Percentiles rank a stretch among this genome's conserved stretches.
Conservation (phyloP, 495 filamentous ascomycete species). For the Podospora anserina region DNA sequence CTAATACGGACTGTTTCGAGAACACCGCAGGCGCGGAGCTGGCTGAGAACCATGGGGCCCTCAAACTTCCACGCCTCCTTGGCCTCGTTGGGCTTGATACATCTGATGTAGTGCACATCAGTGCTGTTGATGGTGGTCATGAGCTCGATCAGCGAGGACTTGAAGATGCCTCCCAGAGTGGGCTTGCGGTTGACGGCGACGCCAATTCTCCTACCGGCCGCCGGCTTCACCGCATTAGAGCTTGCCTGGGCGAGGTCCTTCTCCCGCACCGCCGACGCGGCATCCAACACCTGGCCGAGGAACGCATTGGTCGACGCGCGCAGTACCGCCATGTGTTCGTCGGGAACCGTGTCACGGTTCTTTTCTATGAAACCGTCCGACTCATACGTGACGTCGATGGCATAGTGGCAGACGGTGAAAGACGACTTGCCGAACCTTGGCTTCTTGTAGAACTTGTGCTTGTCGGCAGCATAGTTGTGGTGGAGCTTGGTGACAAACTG, state of each 20-base stretch:
- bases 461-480: constrained; percentile 85
- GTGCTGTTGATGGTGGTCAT: constrained; percentile 98
- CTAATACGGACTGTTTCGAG: constrained; percentile 97
- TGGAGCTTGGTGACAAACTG: constrained; percentile 97
- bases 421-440: constrained; percentile 95
- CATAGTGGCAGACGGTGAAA: constrained; percentile 99
- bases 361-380: constrained; percentile 99
- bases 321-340: constrained; percentile 94
- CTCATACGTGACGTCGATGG: constrained; percentile 97
- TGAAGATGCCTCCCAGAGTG: constrained; percentile 97
- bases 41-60: constrained; percentile 97
- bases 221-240: constrained; percentile 65
- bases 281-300: constrained; percentile 77
- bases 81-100: constrained; percentile 98
- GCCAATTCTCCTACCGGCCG: constrained; percentile 76
- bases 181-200: constrained; percentile 94
- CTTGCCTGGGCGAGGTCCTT: constrained; percentile 72
- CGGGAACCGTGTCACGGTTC: constrained; percentile 96
- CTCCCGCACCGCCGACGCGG: constrained; percentile 80
- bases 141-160: constrained; percentile 94
- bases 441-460: constrained; percentile 98
- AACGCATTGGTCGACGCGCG: constrained; percentile 81
- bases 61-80: constrained; percentile 98
- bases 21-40: constrained; percentile 96
- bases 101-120: constrained; percentile 98